Evolutionary conservation across 192 early-diverging fungal species (phyloP), one percentile per base, ranked within the genome.

Genomic region (Coemansia umbellata): DNA sequence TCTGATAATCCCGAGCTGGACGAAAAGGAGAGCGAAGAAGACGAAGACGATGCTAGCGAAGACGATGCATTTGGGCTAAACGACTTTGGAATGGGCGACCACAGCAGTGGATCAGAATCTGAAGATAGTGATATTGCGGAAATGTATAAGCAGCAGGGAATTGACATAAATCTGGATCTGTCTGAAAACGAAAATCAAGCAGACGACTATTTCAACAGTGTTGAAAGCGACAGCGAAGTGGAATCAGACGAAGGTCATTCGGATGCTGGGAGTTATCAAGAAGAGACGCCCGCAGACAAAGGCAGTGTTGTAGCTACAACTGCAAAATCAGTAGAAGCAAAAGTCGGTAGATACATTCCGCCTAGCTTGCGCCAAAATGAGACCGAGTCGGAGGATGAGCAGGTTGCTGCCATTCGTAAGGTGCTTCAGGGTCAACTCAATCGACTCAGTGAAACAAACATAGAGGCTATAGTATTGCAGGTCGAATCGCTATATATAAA

Each of bases 341-440:
- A 45, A 8, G 62, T 66, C 14, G 63, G 63, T 14, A 91, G 89
- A 67, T 98, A 98, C 54, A 68, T 97, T 15, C 95, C 95, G 18
- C 94, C 95, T 31, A 86, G 92, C 41, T 75, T 97, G 15, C 87
- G 93, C 42, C 67, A 78, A 30, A 53, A 82, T 21, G 31, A 78
- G 0, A 80, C 85, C 21, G 82, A 87, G 36, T 78, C 70, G 22
- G 92, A 95, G 21, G 66, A 65, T 19, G 66, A 69, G 68, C 80
- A 84, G n/a, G 77, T 86, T 24, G 66, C 80, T 4, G 82, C 89
- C 10, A 77, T 97, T 6, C 86, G 92, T 48, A 80, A 87, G 21
- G 84, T 84, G 41, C 53, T 96, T 2, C 91, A 93, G 60, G 95
- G 95, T 50, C 82, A 88, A 47, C 74, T 96, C 7, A 98, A 98